These are phyloP conservation scores for Huntiella omanensis DNA, from an alignment of 2,329 filamentous ascomycete genomes.

Conservation along the genomic window DNA sequence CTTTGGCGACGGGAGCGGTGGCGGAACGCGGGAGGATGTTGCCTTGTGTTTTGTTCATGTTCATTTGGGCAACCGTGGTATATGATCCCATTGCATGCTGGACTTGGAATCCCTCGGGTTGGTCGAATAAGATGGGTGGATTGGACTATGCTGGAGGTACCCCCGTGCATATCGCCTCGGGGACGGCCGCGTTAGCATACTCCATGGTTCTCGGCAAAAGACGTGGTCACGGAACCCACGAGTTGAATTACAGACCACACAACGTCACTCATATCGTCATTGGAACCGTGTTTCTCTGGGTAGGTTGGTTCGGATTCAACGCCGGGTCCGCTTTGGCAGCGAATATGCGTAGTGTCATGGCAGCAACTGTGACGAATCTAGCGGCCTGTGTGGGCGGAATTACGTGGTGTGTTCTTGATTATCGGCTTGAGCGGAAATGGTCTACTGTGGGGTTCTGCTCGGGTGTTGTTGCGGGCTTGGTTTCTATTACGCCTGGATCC, in stretches of 20 bases:
- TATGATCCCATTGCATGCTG: conserved; percentile 90
- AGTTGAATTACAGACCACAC: conserved; percentile 80
- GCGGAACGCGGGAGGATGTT: conserved; percentile 78
- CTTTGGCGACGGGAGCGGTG: conserved; percentile 66
- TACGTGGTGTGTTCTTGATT: conserved; percentile 79
- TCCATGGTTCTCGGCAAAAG: conserved; percentile 82
- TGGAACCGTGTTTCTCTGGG: conserved; percentile 85
- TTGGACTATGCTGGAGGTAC: conserved; percentile 83
- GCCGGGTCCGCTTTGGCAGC: conserved; percentile 65
- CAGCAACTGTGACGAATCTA: conserved; percentile 68
- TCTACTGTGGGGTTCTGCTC: conserved; percentile 88
- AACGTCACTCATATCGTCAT: conserved; percentile 87
- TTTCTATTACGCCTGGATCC: conserved; percentile 75
- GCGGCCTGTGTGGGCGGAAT: conserved; percentile 70
- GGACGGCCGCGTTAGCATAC: conserved; percentile 69
- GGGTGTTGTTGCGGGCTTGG: conserved; percentile 70
- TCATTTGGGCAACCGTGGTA: conserved; percentile 75
- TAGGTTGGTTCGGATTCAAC: conserved; percentile 93
- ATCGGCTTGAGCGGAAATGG: conserved; percentile 77
- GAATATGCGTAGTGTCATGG: conserved; percentile 73
- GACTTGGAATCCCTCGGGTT: conserved; percentile 77
- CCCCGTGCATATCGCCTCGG: conserved; percentile 74
- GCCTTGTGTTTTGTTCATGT: conserved; percentile 80
- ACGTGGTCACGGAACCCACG: conserved; percentile 66
- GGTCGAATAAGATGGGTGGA: conserved; percentile 61